Evolutionary conservation across 169 alveolate genomes (phyloP).

Genomic region (Amoebophrya sp.): DNA sequence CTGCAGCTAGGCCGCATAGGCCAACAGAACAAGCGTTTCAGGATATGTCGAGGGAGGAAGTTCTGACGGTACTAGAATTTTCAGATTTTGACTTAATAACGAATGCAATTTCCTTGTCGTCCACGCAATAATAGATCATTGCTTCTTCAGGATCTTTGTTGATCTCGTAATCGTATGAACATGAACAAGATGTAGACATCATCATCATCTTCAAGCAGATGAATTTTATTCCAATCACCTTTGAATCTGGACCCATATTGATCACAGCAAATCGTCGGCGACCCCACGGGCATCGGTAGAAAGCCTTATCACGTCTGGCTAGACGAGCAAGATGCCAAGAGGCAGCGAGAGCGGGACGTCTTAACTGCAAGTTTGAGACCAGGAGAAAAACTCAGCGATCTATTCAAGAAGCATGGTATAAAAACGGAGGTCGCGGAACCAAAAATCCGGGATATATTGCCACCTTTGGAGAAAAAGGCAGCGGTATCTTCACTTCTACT

Average conservation of each 20-base stretch:
- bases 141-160: no score
- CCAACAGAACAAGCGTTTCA: no score
- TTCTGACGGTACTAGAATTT: no score
- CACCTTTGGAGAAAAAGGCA: background rate
- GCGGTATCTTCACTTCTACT: background rate
- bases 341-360: background rate
- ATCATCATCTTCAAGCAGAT: no score
- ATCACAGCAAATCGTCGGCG: slow-evolving; percentile 1
- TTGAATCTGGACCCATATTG: no score
- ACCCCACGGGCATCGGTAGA: background rate
- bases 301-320: background rate
- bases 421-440: background rate
- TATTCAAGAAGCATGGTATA: background rate
- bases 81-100: no score
- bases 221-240: no score
- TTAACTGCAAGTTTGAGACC: background rate
- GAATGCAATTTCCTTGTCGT: no score
- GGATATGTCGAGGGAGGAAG: no score
- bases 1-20: background rate
- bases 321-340: background rate
- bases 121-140: no score
- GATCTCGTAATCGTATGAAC: no score
- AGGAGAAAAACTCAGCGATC: background rate
- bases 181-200: no score
- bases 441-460: background rate